Evolutionary conservation across 2,329 filamentous ascomycete species (phyloP).

Genomic region (Diaporthe vaccinii): DNA sequence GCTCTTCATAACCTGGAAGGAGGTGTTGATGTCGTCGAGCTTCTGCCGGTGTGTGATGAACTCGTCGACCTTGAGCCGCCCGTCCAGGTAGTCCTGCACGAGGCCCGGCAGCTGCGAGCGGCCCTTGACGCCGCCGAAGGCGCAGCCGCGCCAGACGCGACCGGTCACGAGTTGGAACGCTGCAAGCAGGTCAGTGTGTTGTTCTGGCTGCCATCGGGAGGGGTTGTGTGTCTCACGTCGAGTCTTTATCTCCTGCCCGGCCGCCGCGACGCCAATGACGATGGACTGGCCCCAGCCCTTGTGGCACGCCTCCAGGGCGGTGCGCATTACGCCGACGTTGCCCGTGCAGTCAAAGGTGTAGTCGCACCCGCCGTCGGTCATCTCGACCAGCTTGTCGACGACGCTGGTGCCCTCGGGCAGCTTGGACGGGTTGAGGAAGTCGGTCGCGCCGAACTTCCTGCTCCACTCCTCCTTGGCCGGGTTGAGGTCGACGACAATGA

Average conservation of each 20-base stretch:
- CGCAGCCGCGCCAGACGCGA: slow-evolving; percentile 97
- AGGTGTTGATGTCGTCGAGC: slow-evolving; percentile 86
- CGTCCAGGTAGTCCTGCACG: slow-evolving; percentile 89
- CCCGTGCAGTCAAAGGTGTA: slow-evolving; percentile 99
- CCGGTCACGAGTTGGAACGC: slow-evolving; percentile 99
- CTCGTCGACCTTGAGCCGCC: slow-evolving; percentile 96
- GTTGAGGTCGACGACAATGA: slow-evolving; percentile 84
- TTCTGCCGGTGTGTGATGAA: slow-evolving; percentile 97
- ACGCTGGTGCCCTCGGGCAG: slow-evolving; percentile 80
- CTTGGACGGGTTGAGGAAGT: slow-evolving; percentile 95
- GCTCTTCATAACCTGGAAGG: slow-evolving; percentile 91
- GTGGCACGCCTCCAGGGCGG: slow-evolving; percentile 96
- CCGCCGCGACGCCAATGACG: slow-evolving; percentile 96
- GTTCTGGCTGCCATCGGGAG: neutral
- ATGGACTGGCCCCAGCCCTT: slow-evolving; percentile 99
- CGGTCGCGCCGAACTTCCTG: slow-evolving; percentile 93
- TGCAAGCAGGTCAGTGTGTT: slow-evolving; percentile 52
- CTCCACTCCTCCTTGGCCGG: slow-evolving; percentile 91
- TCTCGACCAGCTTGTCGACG: slow-evolving; percentile 93
- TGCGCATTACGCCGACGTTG: slow-evolving; percentile 95
- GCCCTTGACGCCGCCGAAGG: slow-evolving; percentile 98
- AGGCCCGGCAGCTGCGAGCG: slow-evolving; percentile 90
- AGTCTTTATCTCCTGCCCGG: slow-evolving; percentile 94
- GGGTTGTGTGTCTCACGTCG: slow-evolving; percentile 75
- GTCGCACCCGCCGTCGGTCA: slow-evolving; percentile 98